phyloP scores from a whole-genome alignment of 345 rosid species.

The Noccaea bulbosa region DNA sequence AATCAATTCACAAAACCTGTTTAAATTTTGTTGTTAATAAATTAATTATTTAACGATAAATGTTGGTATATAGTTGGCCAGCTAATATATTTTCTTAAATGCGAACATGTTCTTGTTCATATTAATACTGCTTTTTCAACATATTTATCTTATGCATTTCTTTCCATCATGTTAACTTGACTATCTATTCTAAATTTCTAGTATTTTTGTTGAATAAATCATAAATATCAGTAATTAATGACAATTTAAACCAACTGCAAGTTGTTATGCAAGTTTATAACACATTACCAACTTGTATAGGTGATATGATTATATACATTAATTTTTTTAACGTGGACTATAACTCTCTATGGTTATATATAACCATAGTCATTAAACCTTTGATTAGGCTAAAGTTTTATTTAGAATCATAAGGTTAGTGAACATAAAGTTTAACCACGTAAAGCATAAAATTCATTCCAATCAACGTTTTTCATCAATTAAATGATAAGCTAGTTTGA shows the following conservation, averaged over 20 bases:
- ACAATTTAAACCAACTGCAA: slow-evolving; percentile 13
- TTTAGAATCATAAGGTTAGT: no score
- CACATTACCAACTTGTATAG: slow-evolving; percentile 21
- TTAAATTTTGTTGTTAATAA: slow-evolving; percentile 7
- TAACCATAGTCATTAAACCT: slow-evolving; percentile 14
- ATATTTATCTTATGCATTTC: background rate
- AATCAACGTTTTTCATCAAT: no score
- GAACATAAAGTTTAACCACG: no score
- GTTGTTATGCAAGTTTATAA: slow-evolving; percentile 27
- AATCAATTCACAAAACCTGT: slow-evolving; percentile 22
- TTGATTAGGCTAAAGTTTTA: no score
- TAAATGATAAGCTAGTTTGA: no score
- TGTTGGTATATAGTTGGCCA: slow-evolving; percentile 31
- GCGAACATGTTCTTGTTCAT: slow-evolving; percentile 34
- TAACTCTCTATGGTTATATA: background rate
- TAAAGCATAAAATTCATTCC: no score
- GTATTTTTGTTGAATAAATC: background rate
- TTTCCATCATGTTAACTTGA: background rate
- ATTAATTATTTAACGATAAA: slow-evolving; percentile 6
- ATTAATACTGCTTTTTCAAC: background rate
- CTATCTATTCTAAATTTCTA: background rate
- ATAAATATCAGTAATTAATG: background rate
- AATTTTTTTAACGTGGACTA: background rate
- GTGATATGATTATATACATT: background rate
- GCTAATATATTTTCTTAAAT: slow-evolving; percentile 36